Percentiles rank a stretch among this genome's conserved stretches.
phyloP scores from a whole-genome alignment of 2,329 filamentous ascomycete species.

The Epichloe festucae region DNA sequence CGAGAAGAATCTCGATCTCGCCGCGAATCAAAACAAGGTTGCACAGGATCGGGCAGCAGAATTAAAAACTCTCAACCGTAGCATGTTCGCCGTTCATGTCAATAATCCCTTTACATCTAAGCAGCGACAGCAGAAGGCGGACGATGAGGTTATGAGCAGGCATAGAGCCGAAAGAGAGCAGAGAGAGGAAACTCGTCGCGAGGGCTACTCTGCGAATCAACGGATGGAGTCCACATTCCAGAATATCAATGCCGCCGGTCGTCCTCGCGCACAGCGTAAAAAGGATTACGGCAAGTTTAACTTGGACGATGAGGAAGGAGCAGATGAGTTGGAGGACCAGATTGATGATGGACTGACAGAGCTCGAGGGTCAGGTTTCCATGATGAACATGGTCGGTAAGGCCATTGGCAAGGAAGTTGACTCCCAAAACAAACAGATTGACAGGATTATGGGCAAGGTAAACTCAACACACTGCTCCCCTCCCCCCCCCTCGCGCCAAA shows the following conservation, averaged over 20 bases:
- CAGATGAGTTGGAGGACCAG: slow-evolving; percentile 31
- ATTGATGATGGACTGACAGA: slow-evolving; percentile 50
- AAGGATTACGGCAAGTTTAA: slow-evolving; percentile 51
- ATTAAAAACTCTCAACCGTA: slow-evolving; percentile 72
- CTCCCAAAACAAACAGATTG: slow-evolving; percentile 61
- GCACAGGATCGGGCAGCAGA: slow-evolving; percentile 73
- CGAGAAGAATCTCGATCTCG: slow-evolving; percentile 70
- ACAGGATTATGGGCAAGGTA: slow-evolving; percentile 68
- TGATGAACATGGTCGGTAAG: slow-evolving; percentile 59
- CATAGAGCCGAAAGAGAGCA: slow-evolving; percentile 53
- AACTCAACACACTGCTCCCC: slow-evolving; percentile 9
- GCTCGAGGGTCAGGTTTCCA: slow-evolving; percentile 55
- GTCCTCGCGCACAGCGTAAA: slow-evolving; percentile 22
- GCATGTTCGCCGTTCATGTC: slow-evolving; percentile 81
- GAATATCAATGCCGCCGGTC: slow-evolving; percentile 21
- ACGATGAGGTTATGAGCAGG: slow-evolving; percentile 56
- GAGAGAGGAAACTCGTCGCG: slow-evolving; percentile 46
- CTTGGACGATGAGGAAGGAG: slow-evolving; percentile 51
- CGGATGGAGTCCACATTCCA: slow-evolving; percentile 40
- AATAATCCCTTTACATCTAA: slow-evolving; percentile 65
- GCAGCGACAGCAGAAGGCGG: slow-evolving; percentile 48
- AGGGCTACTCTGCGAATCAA: slow-evolving; percentile 36
- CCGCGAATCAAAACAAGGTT: slow-evolving; percentile 60
- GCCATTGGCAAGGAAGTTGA: slow-evolving; percentile 67
- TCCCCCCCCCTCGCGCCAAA: too few species aligned